These are phyloP conservation scores for Eutrema heterophyllum DNA, from an alignment of 345 rosid genomes.

Conservation along the genomic window DNA sequence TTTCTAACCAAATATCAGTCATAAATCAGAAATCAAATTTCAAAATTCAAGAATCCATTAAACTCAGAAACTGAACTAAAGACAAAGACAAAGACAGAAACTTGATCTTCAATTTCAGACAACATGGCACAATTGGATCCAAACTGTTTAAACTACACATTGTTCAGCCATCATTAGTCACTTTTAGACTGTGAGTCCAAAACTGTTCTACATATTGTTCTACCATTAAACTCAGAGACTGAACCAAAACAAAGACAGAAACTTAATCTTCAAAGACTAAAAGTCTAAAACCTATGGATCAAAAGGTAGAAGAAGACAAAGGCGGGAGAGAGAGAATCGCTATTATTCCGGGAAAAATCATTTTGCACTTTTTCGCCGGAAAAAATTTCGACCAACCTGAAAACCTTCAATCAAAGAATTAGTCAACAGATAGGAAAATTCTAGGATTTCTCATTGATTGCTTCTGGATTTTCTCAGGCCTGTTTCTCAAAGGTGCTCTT, in stretches of 20 bases:
- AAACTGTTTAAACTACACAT: not conserved
- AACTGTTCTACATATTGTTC: too few species aligned
- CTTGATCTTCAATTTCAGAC: not conserved
- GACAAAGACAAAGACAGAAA: not conserved
- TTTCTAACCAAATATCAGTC: not conserved
- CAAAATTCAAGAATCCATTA: not conserved
- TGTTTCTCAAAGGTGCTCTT: conserved; percentile 17
- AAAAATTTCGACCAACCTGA: not conserved
- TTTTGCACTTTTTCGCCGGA: conserved; percentile 15
- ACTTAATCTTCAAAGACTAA: not conserved
- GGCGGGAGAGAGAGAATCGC: conserved; percentile 13
- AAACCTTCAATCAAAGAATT: conserved; percentile 12
- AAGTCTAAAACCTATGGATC: conserved; percentile 30
- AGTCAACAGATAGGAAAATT: conserved; percentile 13
- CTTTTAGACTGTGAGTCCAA: too few species aligned
- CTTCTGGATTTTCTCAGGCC: conserved; percentile 8
- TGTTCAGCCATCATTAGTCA: too few species aligned
- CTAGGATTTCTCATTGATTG: not conserved
- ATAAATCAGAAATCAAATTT: not conserved
- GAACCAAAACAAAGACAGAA: not conserved
- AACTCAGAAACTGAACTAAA: not conserved
- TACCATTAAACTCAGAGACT: not conserved
- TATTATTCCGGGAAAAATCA: conserved; percentile 17
- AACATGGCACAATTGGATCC: not conserved
- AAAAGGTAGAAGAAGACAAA: conserved; percentile 31